Evolutionary conservation across 1,284 basidiomycete genomes (phyloP).

Genomic region (Fomitopsis schrenkii): DNA sequence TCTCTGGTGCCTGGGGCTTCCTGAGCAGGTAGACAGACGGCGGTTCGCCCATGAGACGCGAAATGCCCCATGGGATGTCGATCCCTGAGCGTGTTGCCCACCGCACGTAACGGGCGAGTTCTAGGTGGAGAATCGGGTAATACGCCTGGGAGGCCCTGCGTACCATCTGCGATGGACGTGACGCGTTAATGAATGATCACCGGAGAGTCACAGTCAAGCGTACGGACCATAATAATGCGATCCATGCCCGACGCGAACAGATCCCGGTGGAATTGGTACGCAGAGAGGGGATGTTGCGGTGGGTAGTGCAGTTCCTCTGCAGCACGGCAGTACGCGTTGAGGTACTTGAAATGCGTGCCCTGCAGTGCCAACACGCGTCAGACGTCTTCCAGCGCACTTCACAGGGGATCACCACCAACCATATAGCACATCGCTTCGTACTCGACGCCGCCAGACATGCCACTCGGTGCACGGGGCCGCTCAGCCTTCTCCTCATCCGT

Average conservation of each 20-base stretch:
- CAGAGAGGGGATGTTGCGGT: constrained; percentile 67
- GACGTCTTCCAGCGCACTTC: background rate
- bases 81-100: constrained; percentile 59
- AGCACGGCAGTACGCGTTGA: constrained; percentile 72
- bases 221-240: constrained; percentile 65
- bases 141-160: constrained; percentile 91
- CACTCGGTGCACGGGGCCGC: constrained; percentile 91
- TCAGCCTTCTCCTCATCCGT: constrained; percentile 83
- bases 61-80: constrained; percentile 73
- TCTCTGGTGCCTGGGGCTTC: constrained; percentile 1
- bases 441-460: constrained; percentile 98
- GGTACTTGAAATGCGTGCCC: constrained; percentile 81
- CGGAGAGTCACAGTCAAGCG: background rate
- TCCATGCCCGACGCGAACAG: constrained; percentile 88
- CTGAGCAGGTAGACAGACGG: constrained; percentile 52
- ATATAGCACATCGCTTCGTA: constrained; percentile 96
- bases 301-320: constrained; percentile 62
- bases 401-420: constrained; percentile 44
- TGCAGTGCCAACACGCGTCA: constrained; percentile 26
- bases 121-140: constrained; percentile 90
- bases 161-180: constrained; percentile 58
- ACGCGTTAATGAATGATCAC: background rate
- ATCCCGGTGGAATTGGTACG: constrained; percentile 77
- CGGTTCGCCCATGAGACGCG: constrained; percentile 66
- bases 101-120: constrained; percentile 81